Conservation (phyloP, 2,329 filamentous ascomycete species). For the Talaromyces verruculosus region DNA sequence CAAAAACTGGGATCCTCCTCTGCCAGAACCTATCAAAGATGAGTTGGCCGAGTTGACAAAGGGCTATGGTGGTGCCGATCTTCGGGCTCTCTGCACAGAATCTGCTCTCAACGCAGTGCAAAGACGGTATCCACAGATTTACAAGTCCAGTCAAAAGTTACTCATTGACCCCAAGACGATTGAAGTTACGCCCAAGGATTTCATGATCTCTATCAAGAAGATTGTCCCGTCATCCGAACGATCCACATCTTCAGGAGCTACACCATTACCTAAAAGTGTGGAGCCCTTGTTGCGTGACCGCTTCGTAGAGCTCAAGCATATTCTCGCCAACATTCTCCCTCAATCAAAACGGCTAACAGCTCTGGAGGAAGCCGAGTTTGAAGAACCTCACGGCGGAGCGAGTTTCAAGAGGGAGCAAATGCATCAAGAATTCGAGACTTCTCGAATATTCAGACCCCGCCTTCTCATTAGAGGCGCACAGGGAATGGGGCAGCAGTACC, state of each 20-base stretch:
- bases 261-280: slow-evolving; percentile 74
- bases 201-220: slow-evolving; percentile 95
- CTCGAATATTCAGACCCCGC: slow-evolving; percentile 83
- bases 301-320: slow-evolving; percentile 65
- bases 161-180: slow-evolving; percentile 84
- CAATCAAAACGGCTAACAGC: slow-evolving; percentile 84
- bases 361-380: slow-evolving; percentile 88
- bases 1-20: slow-evolving; percentile 78
- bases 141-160: slow-evolving; percentile 84
- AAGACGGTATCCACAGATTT: slow-evolving; percentile 93
- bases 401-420: slow-evolving; percentile 83
- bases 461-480: slow-evolving; percentile 76
- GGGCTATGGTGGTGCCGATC: slow-evolving; percentile 92
- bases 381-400: slow-evolving; percentile 76
- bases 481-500: slow-evolving; percentile 92
- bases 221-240: slow-evolving; percentile 93
- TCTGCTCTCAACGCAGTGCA: slow-evolving; percentile 95
- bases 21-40: slow-evolving; percentile 75
- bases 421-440: slow-evolving; percentile 77
- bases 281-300: slow-evolving; percentile 77
- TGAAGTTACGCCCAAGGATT: slow-evolving; percentile 85
- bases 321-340: slow-evolving; percentile 75
- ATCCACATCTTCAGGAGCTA: slow-evolving; percentile 79
- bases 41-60: slow-evolving; percentile 83
- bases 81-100: slow-evolving; percentile 92